phyloP scores from a whole-genome alignment of 2,329 filamentous ascomycete genomes.

The Fusarium xylarioides region DNA sequence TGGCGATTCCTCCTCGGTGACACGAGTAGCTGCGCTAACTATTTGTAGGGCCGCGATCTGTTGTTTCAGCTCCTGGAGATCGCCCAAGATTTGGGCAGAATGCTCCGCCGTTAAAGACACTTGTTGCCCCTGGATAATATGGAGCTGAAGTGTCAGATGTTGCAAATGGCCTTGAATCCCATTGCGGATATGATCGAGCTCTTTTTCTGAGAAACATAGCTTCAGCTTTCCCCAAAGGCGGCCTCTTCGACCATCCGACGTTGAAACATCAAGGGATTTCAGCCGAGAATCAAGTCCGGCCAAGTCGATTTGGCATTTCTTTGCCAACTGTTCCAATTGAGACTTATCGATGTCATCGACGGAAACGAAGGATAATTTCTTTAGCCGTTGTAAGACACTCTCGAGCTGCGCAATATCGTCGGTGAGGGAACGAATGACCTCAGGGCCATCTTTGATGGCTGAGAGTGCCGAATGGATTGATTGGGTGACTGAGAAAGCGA shows the following conservation, averaged over 20 bases:
- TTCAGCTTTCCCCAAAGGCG: background rate
- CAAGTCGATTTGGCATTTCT: background rate
- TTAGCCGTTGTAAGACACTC: fast-evolving
- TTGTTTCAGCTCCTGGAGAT: background rate
- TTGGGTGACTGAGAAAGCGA: background rate
- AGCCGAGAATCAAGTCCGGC: fast-evolving
- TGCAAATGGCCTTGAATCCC: background rate
- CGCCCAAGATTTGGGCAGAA: background rate
- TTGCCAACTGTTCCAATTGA: fast-evolving
- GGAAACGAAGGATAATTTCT: fast-evolving
- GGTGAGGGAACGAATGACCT: fast-evolving
- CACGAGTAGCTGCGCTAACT: fast-evolving
- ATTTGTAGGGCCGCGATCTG: fast-evolving
- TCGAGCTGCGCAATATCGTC: background rate
- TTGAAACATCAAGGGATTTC: fast-evolving
- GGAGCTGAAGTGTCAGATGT: fast-evolving
- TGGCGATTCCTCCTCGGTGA: fast-evolving
- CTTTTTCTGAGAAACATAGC: background rate
- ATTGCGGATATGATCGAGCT: background rate
- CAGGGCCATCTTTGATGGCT: background rate
- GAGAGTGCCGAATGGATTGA: background rate
- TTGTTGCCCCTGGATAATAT: background rate
- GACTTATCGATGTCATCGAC: fast-evolving
- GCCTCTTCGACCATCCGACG: background rate
- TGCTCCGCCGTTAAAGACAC: background rate